phyloP scores from a whole-genome alignment of 2,329 filamentous ascomycete species.

The Penicillium aurantiogriseum region DNA sequence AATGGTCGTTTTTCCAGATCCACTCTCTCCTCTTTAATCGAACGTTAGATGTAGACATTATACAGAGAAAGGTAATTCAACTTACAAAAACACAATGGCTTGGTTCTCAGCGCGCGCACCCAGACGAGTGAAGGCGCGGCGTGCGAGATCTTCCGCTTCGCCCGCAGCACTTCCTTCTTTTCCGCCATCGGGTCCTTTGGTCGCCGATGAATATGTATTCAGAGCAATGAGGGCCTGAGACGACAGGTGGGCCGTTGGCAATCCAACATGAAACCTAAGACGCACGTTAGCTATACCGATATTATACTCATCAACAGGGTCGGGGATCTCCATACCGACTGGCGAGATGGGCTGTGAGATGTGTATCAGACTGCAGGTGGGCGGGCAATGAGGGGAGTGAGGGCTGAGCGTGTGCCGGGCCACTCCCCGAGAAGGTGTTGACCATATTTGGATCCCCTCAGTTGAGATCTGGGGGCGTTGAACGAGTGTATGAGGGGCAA shows the following conservation, averaged over 20 bases:
- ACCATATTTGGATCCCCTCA: conserved; percentile 36
- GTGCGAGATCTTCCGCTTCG: conserved; percentile 87
- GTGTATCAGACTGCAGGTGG: conserved; percentile 56
- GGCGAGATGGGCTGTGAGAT: conserved; percentile 52
- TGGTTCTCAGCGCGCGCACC: conserved; percentile 91
- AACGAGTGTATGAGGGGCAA: conserved; percentile 5
- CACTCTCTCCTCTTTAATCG: conserved; percentile 79
- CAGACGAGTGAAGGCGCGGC: conserved; percentile 78
- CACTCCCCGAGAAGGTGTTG: conserved; percentile 41
- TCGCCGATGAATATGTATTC: conserved; percentile 90
- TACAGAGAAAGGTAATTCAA: conserved; percentile 22
- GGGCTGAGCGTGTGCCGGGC: conserved; percentile 68
- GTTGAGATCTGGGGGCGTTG: neutral
- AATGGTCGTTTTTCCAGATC: conserved; percentile 92
- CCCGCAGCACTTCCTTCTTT: conserved; percentile 91
- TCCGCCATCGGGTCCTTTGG: conserved; percentile 83
- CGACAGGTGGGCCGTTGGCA: conserved; percentile 83
- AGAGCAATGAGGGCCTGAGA: conserved; percentile 88
- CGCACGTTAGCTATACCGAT: conserved; percentile 45
- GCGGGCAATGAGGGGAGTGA: conserved; percentile 85
- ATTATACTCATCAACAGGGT: neutral
- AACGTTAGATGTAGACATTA: conserved; percentile 27
- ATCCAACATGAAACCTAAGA: conserved; percentile 81
- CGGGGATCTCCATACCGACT: conserved; percentile 41
- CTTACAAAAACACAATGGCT: conserved; percentile 87